Conservation (phyloP, 257 asterid genomes). For the Catharanthus roseus region DNA sequence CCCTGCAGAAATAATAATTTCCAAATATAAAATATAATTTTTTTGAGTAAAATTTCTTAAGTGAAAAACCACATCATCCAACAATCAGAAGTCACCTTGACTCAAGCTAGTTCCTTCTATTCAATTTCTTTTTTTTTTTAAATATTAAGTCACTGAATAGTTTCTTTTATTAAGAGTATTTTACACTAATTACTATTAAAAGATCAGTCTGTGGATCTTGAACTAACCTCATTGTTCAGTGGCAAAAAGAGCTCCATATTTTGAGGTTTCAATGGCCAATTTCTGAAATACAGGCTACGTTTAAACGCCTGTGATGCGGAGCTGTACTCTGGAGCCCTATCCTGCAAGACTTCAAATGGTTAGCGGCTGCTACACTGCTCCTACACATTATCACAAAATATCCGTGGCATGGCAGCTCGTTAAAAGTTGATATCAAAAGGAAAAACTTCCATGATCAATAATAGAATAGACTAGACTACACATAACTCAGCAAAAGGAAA, state of each 20-base stretch:
- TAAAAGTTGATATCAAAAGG: not conserved
- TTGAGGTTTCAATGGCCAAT: constrained; percentile 71
- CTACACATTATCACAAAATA: not conserved
- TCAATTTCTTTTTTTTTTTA: not conserved
- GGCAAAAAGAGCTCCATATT: constrained; percentile 49
- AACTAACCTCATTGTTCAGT: constrained; percentile 23
- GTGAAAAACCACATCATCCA: not conserved
- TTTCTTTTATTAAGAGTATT: not conserved
- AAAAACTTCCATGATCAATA: not conserved
- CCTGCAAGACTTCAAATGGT: constrained; percentile 38
- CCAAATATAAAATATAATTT: not conserved
- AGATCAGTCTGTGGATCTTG: not conserved
- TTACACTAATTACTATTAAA: not conserved
- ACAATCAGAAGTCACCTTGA: not conserved
- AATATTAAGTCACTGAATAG: too few species aligned
- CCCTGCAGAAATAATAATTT: not conserved
- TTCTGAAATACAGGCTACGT: constrained; percentile 53
- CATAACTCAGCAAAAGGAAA: not conserved
- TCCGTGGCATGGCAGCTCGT: not conserved
- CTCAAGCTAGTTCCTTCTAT: not conserved
- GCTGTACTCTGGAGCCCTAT: constrained; percentile 43
- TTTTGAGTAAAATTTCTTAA: not conserved
- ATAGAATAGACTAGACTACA: not conserved
- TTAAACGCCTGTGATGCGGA: constrained; percentile 61
- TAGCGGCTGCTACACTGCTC: too few species aligned